phyloP scores from a whole-genome alignment of 176 grass and related monocot genomes.

The Avena sativa region DNA sequence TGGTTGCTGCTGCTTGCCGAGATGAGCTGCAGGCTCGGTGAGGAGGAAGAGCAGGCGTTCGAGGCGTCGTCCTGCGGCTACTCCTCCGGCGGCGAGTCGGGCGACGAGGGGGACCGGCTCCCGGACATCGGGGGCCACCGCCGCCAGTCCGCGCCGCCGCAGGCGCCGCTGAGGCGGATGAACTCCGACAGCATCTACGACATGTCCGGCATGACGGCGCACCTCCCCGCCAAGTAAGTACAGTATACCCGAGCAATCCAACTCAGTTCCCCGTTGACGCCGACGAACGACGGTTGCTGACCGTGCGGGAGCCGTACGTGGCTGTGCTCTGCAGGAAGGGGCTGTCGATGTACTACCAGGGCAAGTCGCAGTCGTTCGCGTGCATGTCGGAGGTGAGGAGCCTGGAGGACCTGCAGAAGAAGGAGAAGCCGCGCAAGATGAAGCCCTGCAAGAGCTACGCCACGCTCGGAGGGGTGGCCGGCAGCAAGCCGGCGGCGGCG shows the following conservation, averaged over 20 bases:
- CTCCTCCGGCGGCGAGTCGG: conserved; percentile 55
- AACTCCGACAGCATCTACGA: conserved; percentile 68
- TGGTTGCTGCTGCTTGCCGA: neutral
- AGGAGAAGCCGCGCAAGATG: conserved; percentile 65
- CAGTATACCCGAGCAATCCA: neutral
- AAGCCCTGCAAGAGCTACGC: conserved; percentile 69
- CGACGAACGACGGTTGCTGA: neutral
- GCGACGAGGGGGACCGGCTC: conserved; percentile 44
- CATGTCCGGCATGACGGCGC: conserved; percentile 60
- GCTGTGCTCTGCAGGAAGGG: conserved; percentile 58
- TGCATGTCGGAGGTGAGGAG: conserved; percentile 67
- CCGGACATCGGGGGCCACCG: conserved; percentile 9
- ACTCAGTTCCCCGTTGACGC: no score
- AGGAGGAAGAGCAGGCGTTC: conserved; percentile 34
- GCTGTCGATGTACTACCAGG: conserved; percentile 74
- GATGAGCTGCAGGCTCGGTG: conserved; percentile 37
- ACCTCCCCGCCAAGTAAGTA: conserved; percentile 76
- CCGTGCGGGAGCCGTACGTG: neutral
- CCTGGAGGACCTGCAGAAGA: conserved; percentile 78
- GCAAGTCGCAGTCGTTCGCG: conserved; percentile 87
- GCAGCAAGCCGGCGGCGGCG: neutral
- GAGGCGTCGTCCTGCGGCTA: conserved; percentile 37
- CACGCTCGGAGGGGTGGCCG: conserved; percentile 42
- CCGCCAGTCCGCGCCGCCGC: conserved; percentile 36
- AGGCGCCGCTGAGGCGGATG: conserved; percentile 45